Conservation (phyloP, 108 stramenopile species). For the Conticribra guillardii region DNA sequence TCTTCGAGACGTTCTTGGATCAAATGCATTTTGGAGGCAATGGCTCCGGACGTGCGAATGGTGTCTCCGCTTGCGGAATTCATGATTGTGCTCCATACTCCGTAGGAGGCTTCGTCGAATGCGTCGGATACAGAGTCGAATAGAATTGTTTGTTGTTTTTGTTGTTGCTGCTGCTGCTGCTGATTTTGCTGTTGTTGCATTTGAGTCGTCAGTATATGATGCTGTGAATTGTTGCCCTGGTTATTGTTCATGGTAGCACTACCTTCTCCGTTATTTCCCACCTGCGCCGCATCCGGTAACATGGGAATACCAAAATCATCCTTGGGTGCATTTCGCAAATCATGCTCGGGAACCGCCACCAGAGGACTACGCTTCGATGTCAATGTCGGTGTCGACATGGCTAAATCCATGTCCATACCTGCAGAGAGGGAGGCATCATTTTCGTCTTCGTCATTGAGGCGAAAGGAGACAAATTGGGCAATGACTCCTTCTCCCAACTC, state of each 20-base stretch:
- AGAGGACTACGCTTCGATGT: no score
- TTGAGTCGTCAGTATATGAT: conserved; percentile 37
- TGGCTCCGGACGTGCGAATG: conserved; percentile 27
- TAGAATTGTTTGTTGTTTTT: conserved; percentile 13
- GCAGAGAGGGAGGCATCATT: conserved; percentile 5
- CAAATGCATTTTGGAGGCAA: conserved; percentile 34
- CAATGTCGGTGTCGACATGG: no score
- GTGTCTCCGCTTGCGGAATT: conserved; percentile 48
- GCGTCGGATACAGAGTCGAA: conserved; percentile 41
- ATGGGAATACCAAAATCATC: conserved; percentile 89
- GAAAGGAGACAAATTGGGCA: conserved; percentile 79
- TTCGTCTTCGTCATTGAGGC: conserved; percentile 53
- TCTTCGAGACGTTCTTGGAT: conserved; percentile 86
- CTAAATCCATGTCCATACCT: no score
- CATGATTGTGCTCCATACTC: conserved; percentile 90
- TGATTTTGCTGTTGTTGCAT: no score
- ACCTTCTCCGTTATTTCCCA: no score
- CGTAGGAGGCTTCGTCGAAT: conserved; percentile 90
- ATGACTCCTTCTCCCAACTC: conserved; percentile 76
- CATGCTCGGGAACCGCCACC: no score
- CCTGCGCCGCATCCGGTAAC: conserved; percentile 66
- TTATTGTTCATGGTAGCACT: no score
- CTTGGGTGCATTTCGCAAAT: conserved; percentile 64
- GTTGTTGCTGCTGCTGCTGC: no score
- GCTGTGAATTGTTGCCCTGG: no score